Evolutionary conservation across 192 early-diverging fungal species (phyloP).

Genomic region (Coemansia sp.): DNA sequence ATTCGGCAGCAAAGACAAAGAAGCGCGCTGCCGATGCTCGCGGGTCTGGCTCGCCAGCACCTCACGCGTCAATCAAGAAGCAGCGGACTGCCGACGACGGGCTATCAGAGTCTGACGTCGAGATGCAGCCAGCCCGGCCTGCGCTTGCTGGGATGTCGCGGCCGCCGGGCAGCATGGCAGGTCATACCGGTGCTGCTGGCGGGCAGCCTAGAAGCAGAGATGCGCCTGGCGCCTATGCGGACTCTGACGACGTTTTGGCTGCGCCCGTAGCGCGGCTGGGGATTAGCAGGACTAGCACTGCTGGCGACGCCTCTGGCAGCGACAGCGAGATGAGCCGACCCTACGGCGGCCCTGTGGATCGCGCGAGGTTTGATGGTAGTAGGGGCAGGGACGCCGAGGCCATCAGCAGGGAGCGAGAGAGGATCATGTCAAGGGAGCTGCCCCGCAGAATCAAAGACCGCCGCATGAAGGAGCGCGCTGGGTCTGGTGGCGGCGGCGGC

Average conservation of each 20-base stretch:
- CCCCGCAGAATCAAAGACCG: constrained; percentile 24
- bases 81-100: constrained; percentile 13
- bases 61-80: constrained; percentile 17
- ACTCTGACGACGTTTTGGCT: constrained; percentile 4
- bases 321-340: constrained; percentile 6
- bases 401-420: constrained; percentile 7
- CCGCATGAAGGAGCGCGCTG: constrained; percentile 40
- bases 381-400: neutral
- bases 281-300: constrained; percentile 26
- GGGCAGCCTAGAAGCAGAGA: neutral
- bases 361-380: neutral
- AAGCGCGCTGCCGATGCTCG: constrained; percentile 34
- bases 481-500: constrained; percentile 11
- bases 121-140: constrained; percentile 6
- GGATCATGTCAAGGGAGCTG: constrained; percentile 6
- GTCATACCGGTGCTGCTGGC: constrained; percentile 3
- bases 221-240: constrained; percentile 9
- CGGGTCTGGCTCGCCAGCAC: constrained; percentile 33
- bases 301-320: constrained; percentile 20
- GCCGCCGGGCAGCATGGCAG: constrained; percentile 18
- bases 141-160: constrained; percentile 14
- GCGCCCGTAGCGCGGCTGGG: constrained; percentile 13
- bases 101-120: constrained; percentile 15
- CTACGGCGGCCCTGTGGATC: neutral
- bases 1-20: constrained; percentile 13